Evolutionary conservation across 495 filamentous ascomycete genomes (phyloP).

Genomic region (Hyaloscypha bicolor): DNA sequence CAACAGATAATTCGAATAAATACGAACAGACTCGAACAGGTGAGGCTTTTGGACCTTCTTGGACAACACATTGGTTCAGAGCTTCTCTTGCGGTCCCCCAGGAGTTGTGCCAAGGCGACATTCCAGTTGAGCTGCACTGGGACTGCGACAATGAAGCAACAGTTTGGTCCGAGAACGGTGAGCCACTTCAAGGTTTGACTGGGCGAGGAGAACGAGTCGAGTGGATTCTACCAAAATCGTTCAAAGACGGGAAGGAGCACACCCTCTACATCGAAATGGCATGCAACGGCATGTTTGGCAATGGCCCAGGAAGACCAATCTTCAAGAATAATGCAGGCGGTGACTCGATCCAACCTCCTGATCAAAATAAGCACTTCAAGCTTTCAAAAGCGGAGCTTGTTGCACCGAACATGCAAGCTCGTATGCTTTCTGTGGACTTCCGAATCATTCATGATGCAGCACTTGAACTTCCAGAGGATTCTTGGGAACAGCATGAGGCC

Average conservation of each 20-base stretch:
- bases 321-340: conserved; percentile 67
- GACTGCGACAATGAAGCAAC: conserved; percentile 73
- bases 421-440: conserved; percentile 70
- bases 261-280: conserved; percentile 79
- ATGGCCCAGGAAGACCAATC: conserved; percentile 65
- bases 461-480: conserved; percentile 59
- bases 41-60: conserved; percentile 71
- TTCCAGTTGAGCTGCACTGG: conserved; percentile 74
- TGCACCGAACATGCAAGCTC: conserved; percentile 67
- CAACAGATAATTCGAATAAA: conserved; percentile 50
- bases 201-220: conserved; percentile 69
- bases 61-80: conserved; percentile 80
- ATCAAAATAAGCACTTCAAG: conserved; percentile 62
- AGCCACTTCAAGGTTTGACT: conserved; percentile 71
- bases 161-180: conserved; percentile 69
- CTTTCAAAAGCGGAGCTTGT: conserved; percentile 66
- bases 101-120: conserved; percentile 54
- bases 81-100: conserved; percentile 62
- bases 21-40: conserved; percentile 37
- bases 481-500: conserved; percentile 67
- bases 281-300: conserved; percentile 81
- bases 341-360: conserved; percentile 70
- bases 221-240: conserved; percentile 68
- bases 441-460: conserved; percentile 74
- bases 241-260: conserved; percentile 66